Percentiles rank a stretch among this genome's conserved stretches.
Evolutionary conservation across 352 stramenopile genomes (phyloP).

Genomic region (Thalassiosira hispida): DNA sequence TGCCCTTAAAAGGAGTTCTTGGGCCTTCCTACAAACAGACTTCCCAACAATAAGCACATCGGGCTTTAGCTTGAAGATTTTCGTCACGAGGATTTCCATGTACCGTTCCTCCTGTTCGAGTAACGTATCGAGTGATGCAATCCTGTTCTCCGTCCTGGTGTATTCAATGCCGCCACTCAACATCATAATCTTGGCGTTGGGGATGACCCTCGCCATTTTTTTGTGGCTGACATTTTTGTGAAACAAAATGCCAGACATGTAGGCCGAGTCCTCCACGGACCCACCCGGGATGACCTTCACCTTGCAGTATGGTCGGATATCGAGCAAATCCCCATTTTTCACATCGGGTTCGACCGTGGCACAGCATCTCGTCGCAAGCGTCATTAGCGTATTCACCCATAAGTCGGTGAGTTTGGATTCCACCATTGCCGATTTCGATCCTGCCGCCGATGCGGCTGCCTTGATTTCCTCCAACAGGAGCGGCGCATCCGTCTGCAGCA

Average conservation of each 20-base stretch:
- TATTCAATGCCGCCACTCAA: slow-evolving; percentile 96
- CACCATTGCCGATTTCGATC: slow-evolving; percentile 11
- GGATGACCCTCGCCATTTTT: slow-evolving; percentile 91
- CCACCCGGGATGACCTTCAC: slow-evolving; percentile 87
- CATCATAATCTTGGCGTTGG: slow-evolving; percentile 97
- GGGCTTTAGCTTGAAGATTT: slow-evolving; percentile 94
- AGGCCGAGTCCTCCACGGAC: slow-evolving; percentile 90
- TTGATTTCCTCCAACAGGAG: slow-evolving; percentile 66
- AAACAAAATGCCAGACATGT: slow-evolving; percentile 94
- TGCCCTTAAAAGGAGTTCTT: slow-evolving; percentile 91
- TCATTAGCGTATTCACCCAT: slow-evolving; percentile 83
- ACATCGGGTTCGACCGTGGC: slow-evolving; percentile 81
- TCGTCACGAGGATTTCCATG: slow-evolving; percentile 95
- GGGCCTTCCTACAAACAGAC: slow-evolving; percentile 86
- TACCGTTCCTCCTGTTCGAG: slow-evolving; percentile 96
- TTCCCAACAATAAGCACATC: slow-evolving; percentile 94
- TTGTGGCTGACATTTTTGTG: slow-evolving; percentile 97
- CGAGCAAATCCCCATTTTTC: slow-evolving; percentile 81
- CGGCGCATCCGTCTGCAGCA: slow-evolving; percentile 76
- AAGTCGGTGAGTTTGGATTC: slow-evolving; percentile 49
- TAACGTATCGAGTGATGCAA: slow-evolving; percentile 94
- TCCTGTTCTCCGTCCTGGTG: slow-evolving; percentile 89
- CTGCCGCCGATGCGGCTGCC: slow-evolving; percentile 11
- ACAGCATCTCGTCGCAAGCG: slow-evolving; percentile 75
- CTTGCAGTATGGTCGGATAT: slow-evolving; percentile 87